Percentiles rank a stretch among this genome's conserved stretches.
Conservation (phyloP, 345 rosid species). For the Murraya paniculata region DNA sequence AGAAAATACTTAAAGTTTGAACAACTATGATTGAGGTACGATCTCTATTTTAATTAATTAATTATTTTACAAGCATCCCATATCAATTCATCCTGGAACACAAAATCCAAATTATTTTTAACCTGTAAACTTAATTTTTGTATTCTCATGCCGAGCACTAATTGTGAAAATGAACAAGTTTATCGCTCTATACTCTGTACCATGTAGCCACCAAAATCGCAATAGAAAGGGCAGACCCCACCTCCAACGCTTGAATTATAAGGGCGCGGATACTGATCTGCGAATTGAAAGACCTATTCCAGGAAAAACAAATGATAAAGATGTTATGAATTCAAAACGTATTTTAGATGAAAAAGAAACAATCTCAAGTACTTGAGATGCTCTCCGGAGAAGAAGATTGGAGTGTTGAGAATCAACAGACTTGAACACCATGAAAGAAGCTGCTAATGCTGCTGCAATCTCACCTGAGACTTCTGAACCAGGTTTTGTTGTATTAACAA, state of each 20-base stretch:
- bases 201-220: conserved; percentile 53
- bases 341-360: neutral
- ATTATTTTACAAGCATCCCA: too few relatives aligned
- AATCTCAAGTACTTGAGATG: conserved; percentile 23
- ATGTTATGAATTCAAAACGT: neutral
- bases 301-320: neutral
- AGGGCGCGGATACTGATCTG: conserved; percentile 52
- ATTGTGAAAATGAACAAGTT: neutral
- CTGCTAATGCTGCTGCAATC: conserved; percentile 76
- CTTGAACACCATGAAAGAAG: conserved; percentile 66
- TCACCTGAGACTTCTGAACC: conserved; percentile 77
- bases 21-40: too few relatives aligned
- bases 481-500: conserved; percentile 42
- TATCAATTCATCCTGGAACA: conserved; percentile 66
- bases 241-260: conserved; percentile 38
- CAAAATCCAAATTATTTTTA: neutral
- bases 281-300: conserved; percentile 62
- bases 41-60: too few relatives aligned
- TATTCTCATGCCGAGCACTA: neutral
- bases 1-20: too few relatives aligned
- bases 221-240: conserved; percentile 75
- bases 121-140: neutral
- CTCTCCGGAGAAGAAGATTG: conserved; percentile 37
- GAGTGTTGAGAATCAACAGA: conserved; percentile 34
- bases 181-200: conserved; percentile 14